phyloP scores from a whole-genome alignment of 2,329 filamentous ascomycete species.

The Alternaria novae-zelandiae region DNA sequence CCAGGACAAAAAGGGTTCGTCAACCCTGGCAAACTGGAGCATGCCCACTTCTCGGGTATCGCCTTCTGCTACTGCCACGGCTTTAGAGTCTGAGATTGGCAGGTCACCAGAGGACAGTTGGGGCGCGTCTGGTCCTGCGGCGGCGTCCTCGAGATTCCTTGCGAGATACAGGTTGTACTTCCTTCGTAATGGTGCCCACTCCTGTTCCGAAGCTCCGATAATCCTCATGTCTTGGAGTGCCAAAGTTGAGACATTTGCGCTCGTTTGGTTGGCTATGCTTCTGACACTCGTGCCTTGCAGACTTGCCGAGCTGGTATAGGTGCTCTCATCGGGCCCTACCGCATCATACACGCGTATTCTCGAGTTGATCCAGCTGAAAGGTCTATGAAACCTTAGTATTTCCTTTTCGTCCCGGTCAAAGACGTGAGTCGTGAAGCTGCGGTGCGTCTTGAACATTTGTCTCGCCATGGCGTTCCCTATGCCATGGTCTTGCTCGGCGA shows the following conservation, averaged over 20 bases:
- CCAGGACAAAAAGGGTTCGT: constrained; percentile 70
- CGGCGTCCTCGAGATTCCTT: constrained; percentile 52
- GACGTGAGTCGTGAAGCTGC: constrained; percentile 69
- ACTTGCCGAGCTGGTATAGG: constrained; percentile 50
- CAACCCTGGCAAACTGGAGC: constrained; percentile 66
- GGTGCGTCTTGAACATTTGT: constrained; percentile 67
- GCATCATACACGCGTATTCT: constrained; percentile 53
- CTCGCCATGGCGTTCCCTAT: constrained; percentile 62
- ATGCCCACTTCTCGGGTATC: constrained; percentile 54
- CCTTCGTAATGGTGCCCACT: constrained; percentile 67
- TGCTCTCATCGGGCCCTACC: constrained; percentile 21
- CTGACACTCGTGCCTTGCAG: constrained; percentile 54
- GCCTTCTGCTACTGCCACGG: constrained; percentile 51
- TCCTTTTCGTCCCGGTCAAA: constrained; percentile 68
- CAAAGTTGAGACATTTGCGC: constrained; percentile 61
- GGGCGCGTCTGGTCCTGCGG: constrained; percentile 45
- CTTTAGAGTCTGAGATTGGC: constrained; percentile 58
- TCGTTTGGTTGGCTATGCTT: constrained; percentile 53
- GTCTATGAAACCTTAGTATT: constrained; percentile 66
- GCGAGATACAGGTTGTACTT: constrained; percentile 72
- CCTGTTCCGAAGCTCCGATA: constrained; percentile 68
- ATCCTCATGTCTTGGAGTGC: constrained; percentile 65
- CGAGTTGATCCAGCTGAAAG: constrained; percentile 69
- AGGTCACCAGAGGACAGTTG: constrained; percentile 53
- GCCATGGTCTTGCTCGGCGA: constrained; percentile 68